phyloP scores from a whole-genome alignment of 2,329 filamentous ascomycete genomes.

The Hypocreales sp. region DNA sequence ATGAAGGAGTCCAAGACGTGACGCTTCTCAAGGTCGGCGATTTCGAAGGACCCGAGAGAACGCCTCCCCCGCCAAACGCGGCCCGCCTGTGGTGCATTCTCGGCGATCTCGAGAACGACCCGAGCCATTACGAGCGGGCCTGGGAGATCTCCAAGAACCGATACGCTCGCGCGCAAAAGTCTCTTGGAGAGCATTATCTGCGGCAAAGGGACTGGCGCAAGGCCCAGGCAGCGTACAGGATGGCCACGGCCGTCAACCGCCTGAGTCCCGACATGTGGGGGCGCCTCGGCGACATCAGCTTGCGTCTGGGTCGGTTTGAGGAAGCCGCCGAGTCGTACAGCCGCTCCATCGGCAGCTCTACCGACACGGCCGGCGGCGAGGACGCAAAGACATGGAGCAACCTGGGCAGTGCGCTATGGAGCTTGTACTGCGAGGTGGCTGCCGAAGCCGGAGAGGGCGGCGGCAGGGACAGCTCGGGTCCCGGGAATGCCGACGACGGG shows the following conservation, averaged over 20 bases:
- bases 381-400: conserved; percentile 95
- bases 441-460: conserved; percentile 18
- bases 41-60: conserved; percentile 45
- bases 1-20: conserved; percentile 36
- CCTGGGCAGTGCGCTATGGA: conserved; percentile 68
- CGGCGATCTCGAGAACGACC: conserved; percentile 70
- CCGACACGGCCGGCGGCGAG: conserved; percentile 54
- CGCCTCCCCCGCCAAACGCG: conserved; percentile 65
- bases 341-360: conserved; percentile 53
- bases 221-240: conserved; percentile 63
- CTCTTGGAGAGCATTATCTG: conserved; percentile 67
- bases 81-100: conserved; percentile 85
- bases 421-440: conserved; percentile 42
- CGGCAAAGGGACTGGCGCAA: conserved; percentile 47
- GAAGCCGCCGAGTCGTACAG: conserved; percentile 74
- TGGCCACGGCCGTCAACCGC: conserved; percentile 64
- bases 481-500: conserved; percentile 11
- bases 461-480: conserved; percentile 7
- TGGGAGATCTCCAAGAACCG: conserved; percentile 74
- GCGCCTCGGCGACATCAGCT: conserved; percentile 72
- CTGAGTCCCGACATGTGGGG: conserved; percentile 80
- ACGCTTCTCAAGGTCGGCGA: conserved; percentile 37
- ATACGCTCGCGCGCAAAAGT: conserved; percentile 77
- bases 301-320: conserved; percentile 62
- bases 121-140: conserved; percentile 63